Conservation (phyloP, 129 eudicot species). For the Arctium lappa region DNA sequence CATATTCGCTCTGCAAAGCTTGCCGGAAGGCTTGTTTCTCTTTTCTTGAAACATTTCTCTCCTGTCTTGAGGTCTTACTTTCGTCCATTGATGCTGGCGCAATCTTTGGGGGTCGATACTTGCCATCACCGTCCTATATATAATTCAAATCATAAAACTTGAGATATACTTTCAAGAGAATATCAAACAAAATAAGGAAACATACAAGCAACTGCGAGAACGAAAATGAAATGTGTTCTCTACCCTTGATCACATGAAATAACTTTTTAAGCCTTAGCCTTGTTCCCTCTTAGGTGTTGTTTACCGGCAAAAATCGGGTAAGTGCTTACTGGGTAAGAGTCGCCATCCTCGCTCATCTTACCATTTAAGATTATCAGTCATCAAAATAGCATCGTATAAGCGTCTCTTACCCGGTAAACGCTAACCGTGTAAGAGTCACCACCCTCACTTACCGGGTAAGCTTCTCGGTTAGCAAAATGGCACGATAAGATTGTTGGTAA, state of each 20-base stretch:
- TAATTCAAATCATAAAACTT: slow-evolving; percentile 14
- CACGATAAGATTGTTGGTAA: neutral
- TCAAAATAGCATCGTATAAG: no score
- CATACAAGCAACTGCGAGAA: neutral
- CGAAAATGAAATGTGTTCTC: neutral
- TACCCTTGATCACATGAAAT: neutral
- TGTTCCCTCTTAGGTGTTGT: neutral
- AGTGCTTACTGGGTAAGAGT: no score
- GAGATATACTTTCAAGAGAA: neutral
- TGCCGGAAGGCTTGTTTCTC: slow-evolving; percentile 49
- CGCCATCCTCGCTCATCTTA: neutral
- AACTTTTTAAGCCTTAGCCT: neutral
- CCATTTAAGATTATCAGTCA: neutral
- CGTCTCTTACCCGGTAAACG: no score
- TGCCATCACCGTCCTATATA: slow-evolving; percentile 55
- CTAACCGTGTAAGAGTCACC: no score
- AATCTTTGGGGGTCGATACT: slow-evolving; percentile 74
- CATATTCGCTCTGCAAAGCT: slow-evolving; percentile 44
- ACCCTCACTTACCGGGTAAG: no score
- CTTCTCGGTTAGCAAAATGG: neutral
- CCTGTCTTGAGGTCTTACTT: slow-evolving; percentile 57
- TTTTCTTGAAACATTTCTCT: slow-evolving; percentile 70
- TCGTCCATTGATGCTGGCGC: slow-evolving; percentile 73
- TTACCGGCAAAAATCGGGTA: neutral
- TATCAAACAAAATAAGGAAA: neutral